Evolutionary conservation across 306 rosid genomes (phyloP).

Genomic region (Datisca glomerata): DNA sequence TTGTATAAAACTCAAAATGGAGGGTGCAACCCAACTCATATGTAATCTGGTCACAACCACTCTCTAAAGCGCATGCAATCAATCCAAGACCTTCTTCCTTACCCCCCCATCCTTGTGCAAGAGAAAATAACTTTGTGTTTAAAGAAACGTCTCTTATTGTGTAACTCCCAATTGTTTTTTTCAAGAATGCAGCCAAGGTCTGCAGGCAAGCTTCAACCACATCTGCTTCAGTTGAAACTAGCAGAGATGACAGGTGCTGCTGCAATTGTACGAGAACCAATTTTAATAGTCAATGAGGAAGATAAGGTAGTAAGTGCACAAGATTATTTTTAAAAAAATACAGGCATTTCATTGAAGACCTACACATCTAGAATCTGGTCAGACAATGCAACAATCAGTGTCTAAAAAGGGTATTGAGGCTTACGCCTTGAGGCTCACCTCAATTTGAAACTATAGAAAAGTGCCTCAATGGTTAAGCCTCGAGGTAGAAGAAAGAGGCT

Average conservation of each 20-base stretch:
- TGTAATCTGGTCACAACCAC: conserved; percentile 49
- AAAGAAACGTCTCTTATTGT: conserved; percentile 66
- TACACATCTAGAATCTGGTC: no score
- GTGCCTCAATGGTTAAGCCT: no score
- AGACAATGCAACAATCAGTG: no score
- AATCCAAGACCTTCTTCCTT: conserved; percentile 99
- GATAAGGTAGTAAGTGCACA: no score
- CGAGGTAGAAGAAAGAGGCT: no score
- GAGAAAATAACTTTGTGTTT: conserved; percentile 75
- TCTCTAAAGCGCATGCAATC: conserved; percentile 60
- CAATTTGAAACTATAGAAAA: no score
- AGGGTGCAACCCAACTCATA: conserved; percentile 80
- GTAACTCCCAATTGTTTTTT: conserved; percentile 86
- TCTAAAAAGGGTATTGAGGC: no score
- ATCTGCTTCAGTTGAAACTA: conserved; percentile 91
- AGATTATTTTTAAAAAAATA: no score
- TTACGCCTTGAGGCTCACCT: no score
- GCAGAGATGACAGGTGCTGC: conserved; percentile 97
- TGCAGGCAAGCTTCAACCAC: conserved; percentile 91
- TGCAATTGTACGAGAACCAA: conserved; percentile 37
- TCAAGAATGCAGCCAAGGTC: conserved; percentile 79
- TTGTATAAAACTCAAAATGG: conserved; percentile 89
- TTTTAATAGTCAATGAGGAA: no score
- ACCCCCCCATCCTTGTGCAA: conserved; percentile 99
- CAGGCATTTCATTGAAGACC: no score